These are phyloP conservation scores for Ganoderma resinaceum DNA, from an alignment of 1,284 basidiomycete genomes.

Conservation along the genomic window DNA sequence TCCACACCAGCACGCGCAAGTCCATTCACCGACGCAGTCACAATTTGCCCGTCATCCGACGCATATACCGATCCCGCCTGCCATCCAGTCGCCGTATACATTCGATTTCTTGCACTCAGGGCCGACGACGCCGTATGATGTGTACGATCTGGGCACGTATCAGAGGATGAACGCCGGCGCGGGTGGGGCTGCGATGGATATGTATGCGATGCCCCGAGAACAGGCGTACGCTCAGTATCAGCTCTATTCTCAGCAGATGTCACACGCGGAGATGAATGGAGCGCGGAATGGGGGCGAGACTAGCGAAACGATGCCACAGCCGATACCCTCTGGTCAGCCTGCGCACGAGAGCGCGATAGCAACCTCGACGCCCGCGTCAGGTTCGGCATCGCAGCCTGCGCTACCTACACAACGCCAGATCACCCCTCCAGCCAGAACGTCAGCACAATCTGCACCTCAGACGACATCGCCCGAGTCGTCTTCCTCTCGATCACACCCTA, in stretches of 20 bases:
- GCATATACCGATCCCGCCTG: constrained; percentile 40
- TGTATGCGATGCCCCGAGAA: neutral
- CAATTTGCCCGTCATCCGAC: constrained; percentile 1
- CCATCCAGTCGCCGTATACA: constrained; percentile 36
- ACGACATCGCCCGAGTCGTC: constrained; percentile 12
- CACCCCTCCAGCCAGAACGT: constrained; percentile 12
- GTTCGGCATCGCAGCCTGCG: neutral
- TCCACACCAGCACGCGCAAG: constrained; percentile 17
- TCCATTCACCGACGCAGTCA: constrained; percentile 10
- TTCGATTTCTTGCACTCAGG: constrained; percentile 46
- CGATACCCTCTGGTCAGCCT: neutral
- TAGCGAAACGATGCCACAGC: neutral
- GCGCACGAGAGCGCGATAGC: neutral
- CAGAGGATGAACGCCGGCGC: constrained; percentile 31
- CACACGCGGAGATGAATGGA: neutral
- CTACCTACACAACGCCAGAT: neutral
- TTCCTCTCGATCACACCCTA: constrained; percentile 31
- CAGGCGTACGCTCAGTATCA: constrained; percentile 10
- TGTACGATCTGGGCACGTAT: constrained; percentile 38
- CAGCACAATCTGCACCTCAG: constrained; percentile 10
- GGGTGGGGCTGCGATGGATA: constrained; percentile 3
- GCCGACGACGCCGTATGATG: constrained; percentile 50
- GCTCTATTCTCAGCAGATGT: constrained; percentile 4
- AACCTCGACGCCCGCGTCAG: neutral
- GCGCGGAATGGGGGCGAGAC: neutral